Base-by-base conservation (phyloP, 1,284 basidiomycete genomes). In the Cutaneotrichosporon sp. region DNA sequence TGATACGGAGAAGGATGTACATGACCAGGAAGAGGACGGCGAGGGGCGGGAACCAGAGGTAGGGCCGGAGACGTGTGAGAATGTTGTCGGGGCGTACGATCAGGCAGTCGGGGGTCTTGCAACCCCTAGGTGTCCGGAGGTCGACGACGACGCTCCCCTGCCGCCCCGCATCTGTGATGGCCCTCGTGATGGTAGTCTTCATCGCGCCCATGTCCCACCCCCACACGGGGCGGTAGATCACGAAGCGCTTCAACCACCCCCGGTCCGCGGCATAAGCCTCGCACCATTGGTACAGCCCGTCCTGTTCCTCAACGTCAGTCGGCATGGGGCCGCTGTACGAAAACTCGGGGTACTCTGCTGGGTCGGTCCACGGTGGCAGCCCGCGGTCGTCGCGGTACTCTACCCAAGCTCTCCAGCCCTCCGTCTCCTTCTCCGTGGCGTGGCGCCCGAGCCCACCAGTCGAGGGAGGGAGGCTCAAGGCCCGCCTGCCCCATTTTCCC, bases 171-270 rank as follows among this genome's bases (percentile, higher is more conserved):
- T 82, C 79, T 1, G 67, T 55, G 66, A 89, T 85, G 5, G 83
- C 80, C 2, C 81, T 79, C 58, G 81, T 82, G 36, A 87, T 82
- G 36, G 86, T 85, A 36, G 72, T 13, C 10, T 50, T 49, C 18
- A 63, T 51, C 14, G 46, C 47, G 16, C 81, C 78, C 31, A 86
- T 78, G 72, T 89, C 84, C 89, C 89, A 91, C 8, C 87, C 87
- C 72, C 87, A 87, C 22, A 87, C 76, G 60, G 84, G 84, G 81
- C 88, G 88, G 43, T 81, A 75, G 63, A 88, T 85, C 1, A 81
- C 79, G 71, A 90, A 87, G 71, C 87, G 86, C 72, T 89, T 89
- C 59, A 90, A 77, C 24, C 81, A 69, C 61, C 85, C 88, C 9
- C 67, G 72, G 70, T 86, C 87, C 10, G 82, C 79, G 57, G 86